Evolutionary conservation across 2,329 filamentous ascomycete species (phyloP), one percentile per base, ranked within the genome.

Genomic region (Beauveria brongniartii): DNA sequence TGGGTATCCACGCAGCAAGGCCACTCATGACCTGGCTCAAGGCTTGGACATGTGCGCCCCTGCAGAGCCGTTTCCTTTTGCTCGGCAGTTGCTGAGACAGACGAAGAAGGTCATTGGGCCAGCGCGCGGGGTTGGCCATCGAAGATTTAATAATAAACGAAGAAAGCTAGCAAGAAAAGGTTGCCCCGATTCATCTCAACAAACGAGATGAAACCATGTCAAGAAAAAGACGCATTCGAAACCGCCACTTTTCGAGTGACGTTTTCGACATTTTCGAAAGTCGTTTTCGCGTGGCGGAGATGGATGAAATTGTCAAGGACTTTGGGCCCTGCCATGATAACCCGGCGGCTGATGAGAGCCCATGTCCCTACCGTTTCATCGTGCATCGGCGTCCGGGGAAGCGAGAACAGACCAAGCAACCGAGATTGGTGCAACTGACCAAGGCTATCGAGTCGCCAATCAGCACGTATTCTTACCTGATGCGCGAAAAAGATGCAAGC

Each of bases 51-150:
- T 40, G 30, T 48, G 44, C 28, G 30, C 20, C 8, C 30, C 34
- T 41, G 37, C 20, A 55, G 37, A 37, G 22, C 37, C 37, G 20
- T n/a, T 44, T 30, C 6, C 16, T 41, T 28, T 48, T 20, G 55
- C 55, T 57, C 55, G 55, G 55, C 55, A 57, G 55, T 57, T 57
- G 43, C n/a, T 20, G 51, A 54, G 34, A 54, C 37, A 30, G 14
- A 51, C 12, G 50, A 40, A n/a, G 12, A 34, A n/a, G 28, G 18
- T 7, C 44, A 24, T 47, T 16, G 28, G 48, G 26, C 50, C 22
- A 44, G 16, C 16, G 10, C n/a, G 34, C 50, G 28, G 50, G 30
- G 30, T 22, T 12, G 41, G 7, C 40, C 6, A 48, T 22, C 1
- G 22, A 7, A 16, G 46, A 5, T 26, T 5, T n/a, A 24, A 24